These are phyloP conservation scores for Lantana camara DNA, from an alignment of 257 asterid species.

Conservation along the genomic window DNA sequence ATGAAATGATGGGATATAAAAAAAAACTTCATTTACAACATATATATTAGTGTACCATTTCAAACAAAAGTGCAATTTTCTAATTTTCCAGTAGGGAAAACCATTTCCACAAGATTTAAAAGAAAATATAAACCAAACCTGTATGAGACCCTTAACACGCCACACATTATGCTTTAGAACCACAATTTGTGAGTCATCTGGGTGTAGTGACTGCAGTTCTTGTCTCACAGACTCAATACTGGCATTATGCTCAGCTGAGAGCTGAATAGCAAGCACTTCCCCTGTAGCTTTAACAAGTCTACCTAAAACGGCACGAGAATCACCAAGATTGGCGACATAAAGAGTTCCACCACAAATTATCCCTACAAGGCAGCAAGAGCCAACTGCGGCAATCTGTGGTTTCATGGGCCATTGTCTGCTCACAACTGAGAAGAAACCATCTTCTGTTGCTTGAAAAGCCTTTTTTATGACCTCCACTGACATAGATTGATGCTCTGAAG, in stretches of 20 bases:
- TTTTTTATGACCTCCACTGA: constrained; percentile 61
- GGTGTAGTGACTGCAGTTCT: constrained; percentile 71
- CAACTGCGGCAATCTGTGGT: constrained; percentile 85
- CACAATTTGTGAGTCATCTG: constrained; percentile 81
- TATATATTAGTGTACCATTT: neutral
- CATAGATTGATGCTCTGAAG: constrained; percentile 64
- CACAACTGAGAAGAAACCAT: constrained; percentile 62
- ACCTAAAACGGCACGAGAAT: constrained; percentile 87
- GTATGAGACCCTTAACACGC: constrained; percentile 92
- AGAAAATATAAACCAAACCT: constrained; percentile 44
- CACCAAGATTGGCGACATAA: constrained; percentile 80
- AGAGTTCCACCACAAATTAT: constrained; percentile 65
- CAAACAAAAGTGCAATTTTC: no score
- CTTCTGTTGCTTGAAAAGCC: constrained; percentile 74
- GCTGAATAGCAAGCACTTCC: constrained; percentile 70
- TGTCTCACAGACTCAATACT: constrained; percentile 72
- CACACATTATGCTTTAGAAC: constrained; percentile 81
- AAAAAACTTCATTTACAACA: constrained; percentile 1
- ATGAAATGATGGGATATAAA: no score
- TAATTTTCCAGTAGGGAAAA: no score
- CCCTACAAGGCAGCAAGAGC: constrained; percentile 92
- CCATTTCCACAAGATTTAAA: no score
- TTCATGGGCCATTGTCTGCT: constrained; percentile 57
- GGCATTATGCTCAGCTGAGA: constrained; percentile 83
- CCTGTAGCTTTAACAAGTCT: constrained; percentile 65